Evolutionary conservation across 306 rosid species (phyloP).

Genomic region (Cicer pinnatifidum): DNA sequence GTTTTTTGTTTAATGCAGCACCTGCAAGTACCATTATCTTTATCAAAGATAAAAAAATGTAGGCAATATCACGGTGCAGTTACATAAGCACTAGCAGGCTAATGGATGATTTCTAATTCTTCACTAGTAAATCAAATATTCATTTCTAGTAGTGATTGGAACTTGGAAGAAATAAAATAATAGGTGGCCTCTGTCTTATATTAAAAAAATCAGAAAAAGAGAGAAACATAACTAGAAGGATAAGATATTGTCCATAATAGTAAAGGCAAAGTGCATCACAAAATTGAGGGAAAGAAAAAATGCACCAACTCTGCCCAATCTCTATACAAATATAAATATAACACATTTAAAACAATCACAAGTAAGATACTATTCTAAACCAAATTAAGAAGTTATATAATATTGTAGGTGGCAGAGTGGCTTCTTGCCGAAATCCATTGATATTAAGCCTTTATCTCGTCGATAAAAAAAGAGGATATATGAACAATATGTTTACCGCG

Average conservation of each 20-base stretch:
- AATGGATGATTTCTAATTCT: background rate
- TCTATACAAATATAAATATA: background rate
- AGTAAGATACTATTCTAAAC: too few species aligned
- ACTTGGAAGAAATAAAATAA: background rate
- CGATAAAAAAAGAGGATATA: too few species aligned
- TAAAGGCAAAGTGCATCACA: background rate
- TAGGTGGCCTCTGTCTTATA: background rate
- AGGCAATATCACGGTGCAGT: too few species aligned
- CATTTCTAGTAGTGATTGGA: background rate
- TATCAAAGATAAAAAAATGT: too few species aligned
- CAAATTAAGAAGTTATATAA: too few species aligned
- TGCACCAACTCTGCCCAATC: background rate
- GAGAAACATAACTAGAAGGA: background rate
- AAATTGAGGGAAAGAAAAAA: too few species aligned
- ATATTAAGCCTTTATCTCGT: too few species aligned
- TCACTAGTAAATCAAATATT: background rate
- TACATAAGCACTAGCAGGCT: background rate
- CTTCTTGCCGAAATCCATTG: too few species aligned
- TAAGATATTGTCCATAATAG: background rate
- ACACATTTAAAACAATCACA: too few species aligned
- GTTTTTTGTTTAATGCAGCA: background rate
- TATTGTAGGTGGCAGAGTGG: too few species aligned
- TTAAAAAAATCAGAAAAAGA: background rate
- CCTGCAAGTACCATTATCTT: background rate
- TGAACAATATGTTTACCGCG: slow-evolving; percentile 52